Base-by-base conservation (phyloP, 2,329 filamentous ascomycete genomes). In the Xylaria sp. region DNA sequence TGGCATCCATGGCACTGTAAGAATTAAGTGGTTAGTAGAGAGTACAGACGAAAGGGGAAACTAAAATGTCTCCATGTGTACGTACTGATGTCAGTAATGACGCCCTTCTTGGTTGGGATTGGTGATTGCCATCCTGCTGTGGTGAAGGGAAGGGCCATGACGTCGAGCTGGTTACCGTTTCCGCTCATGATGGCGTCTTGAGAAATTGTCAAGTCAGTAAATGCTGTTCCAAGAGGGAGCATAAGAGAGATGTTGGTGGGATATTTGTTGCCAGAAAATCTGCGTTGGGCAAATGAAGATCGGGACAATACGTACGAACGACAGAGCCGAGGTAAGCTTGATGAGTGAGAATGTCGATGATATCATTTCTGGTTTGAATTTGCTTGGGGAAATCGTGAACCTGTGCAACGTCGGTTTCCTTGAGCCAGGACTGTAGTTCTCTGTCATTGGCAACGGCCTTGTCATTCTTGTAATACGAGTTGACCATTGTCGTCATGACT, bases 391-490 rank as follows among this genome's bases (percentile, higher is more conserved):
- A 84, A 74, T 85, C 81, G 33, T 81, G 72, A 1, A 78, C 78
- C 60, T 78, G 52, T 0, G 81, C 83, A 2, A 73, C 67, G 55
- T 75, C 79, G 18, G 80, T 80, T 75, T 86, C 83, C 3, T 63
- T 62, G n/a, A 83, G 76, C 83, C 83, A 86, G 18, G 76, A 76
- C 67, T 82, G 80, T 0, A 86, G 73, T 68, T 86, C 84, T 1
- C 58, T 33, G 72, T 86, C 84, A 3, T 62, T 59, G 1, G 63
- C 60, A 9, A 86, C 68, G 6, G 74, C 74, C 2, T 63, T 60
- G 46, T 81, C 76, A n/a, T 72, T 72, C 6, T 67, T 10, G 75
- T 86, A 86, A 75, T 84, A 85, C 0, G 83, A 80, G 43, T 81
- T 72, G 15, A 85, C 78, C 64, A 84, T 82, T 2, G 77, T 68